Base-by-base conservation (phyloP, 352 stramenopile genomes). In the Globisporangium takayamanum region DNA sequence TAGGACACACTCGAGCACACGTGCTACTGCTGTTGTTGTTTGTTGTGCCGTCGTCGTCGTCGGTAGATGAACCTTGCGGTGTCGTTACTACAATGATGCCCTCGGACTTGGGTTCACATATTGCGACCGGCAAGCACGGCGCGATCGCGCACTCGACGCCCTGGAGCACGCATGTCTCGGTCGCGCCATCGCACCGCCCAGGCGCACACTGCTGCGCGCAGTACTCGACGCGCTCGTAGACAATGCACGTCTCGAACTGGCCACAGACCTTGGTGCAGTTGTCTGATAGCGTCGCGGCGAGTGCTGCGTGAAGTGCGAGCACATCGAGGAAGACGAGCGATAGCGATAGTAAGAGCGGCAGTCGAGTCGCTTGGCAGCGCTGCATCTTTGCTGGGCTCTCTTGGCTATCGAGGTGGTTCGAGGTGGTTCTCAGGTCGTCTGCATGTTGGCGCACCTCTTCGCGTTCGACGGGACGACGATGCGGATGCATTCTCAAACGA, bases 51-150 rank as follows among this genome's bases (percentile, higher is more conserved):
- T n/a, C 50, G 39, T n/a, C 50, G n/a, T 25, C 6, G 5, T 41
- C 16, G 30, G 47, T 16, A 25, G 36, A 44, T 6, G 44, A 28
- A 12, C 33, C 33, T 39, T 39, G 33, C 33, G 33, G 33, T 11
- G 33, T 39, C 33, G 33, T 39, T 12, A 39, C 33, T 3, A 15
- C 18, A 39, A 49, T 25, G 2, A 33, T 6, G 15, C 50, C 37
- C 14, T 49, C 42, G 20, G 50, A 50, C 33, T 60, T 69, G 18
- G 68, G 60, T 54, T 84, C 73, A 37, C 77, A 87, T 7, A 79
- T 54, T 6, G 72, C 73, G 44, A 72, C 53, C 1, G 77, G 77
- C 3, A 87, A 55, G 50, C 77, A 87, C 16, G 73, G 74, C 4
- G 70, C 59, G 16, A 51, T 49, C n/a, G 50, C 53, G 41, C 77